Evolutionary conservation across 1,284 basidiomycete species (phyloP).

Genomic region (Phellopilus nigrolimitatus): DNA sequence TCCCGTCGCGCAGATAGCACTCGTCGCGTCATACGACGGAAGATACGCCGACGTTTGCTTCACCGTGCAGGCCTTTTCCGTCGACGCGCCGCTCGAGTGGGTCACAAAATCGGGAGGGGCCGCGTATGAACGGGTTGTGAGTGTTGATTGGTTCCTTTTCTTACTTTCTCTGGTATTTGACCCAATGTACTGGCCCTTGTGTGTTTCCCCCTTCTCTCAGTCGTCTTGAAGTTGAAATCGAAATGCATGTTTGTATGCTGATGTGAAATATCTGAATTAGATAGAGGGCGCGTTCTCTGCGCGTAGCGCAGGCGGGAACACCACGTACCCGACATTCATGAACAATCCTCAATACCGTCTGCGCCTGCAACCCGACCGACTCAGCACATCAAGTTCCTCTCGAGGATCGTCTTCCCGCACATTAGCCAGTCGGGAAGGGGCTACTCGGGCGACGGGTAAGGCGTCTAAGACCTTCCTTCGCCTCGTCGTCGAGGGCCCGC

Average conservation of each 20-base stretch:
- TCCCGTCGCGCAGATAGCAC: conserved; percentile 40
- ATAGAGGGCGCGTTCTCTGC: conserved; percentile 58
- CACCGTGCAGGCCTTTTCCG: conserved; percentile 55
- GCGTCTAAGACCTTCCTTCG: conserved; percentile 41
- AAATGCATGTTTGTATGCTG: conserved; percentile 8
- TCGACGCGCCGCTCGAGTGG: conserved; percentile 43
- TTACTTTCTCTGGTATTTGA: neutral
- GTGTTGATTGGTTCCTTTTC: neutral
- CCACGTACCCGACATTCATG: conserved; percentile 76
- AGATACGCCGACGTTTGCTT: conserved; percentile 55
- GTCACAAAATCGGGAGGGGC: conserved; percentile 35
- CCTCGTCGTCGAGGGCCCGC: conserved; percentile 52
- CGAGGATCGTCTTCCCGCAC: neutral
- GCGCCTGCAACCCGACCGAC: conserved; percentile 40
- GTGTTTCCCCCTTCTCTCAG: neutral
- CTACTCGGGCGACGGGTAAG: conserved; percentile 14
- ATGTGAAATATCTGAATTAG: conserved; percentile 36
- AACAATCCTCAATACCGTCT: conserved; percentile 87
- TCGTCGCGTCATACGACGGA: conserved; percentile 67
- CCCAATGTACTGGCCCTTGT: neutral
- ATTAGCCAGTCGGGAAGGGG: conserved; percentile 1
- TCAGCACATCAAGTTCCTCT: conserved; percentile 12
- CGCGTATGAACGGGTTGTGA: conserved; percentile 43
- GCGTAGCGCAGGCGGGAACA: conserved; percentile 82
- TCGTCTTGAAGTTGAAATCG: conserved; percentile 21